These are phyloP conservation scores for Wickerhamiella spandovensis DNA, from an alignment of 805 yeast species.

Conservation along the genomic window DNA sequence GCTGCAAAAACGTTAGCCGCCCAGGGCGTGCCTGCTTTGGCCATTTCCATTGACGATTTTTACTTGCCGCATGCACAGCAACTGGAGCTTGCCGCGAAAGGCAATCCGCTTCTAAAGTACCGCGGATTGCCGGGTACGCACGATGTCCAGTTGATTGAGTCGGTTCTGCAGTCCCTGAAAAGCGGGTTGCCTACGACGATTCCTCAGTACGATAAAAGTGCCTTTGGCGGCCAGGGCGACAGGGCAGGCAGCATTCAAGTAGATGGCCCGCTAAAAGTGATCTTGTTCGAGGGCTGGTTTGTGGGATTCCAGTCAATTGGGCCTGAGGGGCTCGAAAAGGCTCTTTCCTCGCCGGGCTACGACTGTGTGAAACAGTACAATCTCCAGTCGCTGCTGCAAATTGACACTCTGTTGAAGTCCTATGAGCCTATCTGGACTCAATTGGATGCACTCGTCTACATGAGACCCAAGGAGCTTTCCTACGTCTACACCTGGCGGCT, in stretches of 20 bases:
- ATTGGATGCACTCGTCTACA: conserved; percentile 48
- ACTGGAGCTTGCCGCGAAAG: conserved; percentile 27
- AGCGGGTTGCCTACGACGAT: conserved; percentile 24
- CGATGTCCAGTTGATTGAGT: conserved; percentile 37
- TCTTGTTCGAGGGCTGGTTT: conserved; percentile 92
- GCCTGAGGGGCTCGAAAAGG: conserved; percentile 7
- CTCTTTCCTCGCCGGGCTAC: conserved; percentile 12
- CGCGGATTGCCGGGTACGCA: conserved; percentile 94
- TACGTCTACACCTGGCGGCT: conserved; percentile 70
- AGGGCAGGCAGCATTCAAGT: conserved; percentile 24
- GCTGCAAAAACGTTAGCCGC: conserved; percentile 19
- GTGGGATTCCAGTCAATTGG: conserved; percentile 49
- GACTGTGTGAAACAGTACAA: conserved; percentile 20
- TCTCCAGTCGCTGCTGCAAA: conserved; percentile 21
- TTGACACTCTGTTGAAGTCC: conserved; percentile 39
- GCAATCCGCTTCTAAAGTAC: conserved; percentile 51
- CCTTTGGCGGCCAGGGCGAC: conserved; percentile 66
- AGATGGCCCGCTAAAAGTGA: conserved; percentile 38
- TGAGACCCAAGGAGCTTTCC: conserved; percentile 44
- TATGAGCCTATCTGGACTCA: conserved; percentile 44
- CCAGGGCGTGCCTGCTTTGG: conserved; percentile 27
- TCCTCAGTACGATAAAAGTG: conserved; percentile 73
- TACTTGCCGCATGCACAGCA: conserved; percentile 62
- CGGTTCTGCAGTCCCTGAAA: conserved; percentile 26
- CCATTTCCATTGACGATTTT: conserved; percentile 73